A percentile compares a stretch with the other conserved stretches of the same genome.
These are phyloP conservation scores for Gracilaria domingensis DNA, from an alignment of 23 red algal genomes.

Conservation along the genomic window DNA sequence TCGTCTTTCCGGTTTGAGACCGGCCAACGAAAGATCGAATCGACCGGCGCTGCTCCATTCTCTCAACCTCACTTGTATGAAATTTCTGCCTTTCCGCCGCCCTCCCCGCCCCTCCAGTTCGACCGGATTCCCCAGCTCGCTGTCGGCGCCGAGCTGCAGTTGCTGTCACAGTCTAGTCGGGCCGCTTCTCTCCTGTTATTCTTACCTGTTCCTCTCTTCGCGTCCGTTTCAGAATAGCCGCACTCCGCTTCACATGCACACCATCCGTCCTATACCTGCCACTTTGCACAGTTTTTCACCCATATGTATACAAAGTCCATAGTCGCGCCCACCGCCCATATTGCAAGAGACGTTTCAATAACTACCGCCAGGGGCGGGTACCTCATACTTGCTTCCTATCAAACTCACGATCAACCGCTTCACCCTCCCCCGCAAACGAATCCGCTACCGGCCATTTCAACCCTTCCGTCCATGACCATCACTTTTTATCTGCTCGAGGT, in stretches of 20 bases:
- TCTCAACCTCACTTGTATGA: background rate
- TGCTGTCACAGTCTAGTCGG: background rate
- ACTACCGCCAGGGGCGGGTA: conserved; percentile 31
- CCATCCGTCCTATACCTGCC: conserved; percentile 20
- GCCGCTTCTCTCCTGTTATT: background rate
- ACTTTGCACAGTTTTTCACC: conserved; percentile 64
- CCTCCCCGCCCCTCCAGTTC: background rate
- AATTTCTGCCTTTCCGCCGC: conserved; percentile 1
- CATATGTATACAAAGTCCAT: conserved; percentile 26
- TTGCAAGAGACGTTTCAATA: conserved; percentile 60
- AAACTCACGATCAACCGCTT: background rate
- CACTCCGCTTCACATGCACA: background rate
- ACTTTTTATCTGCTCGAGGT: conserved; percentile 66
- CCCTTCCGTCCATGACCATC: conserved; percentile 36
- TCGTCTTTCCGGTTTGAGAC: conserved; percentile 60
- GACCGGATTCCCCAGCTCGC: too few relatives aligned
- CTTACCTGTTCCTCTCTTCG: conserved; percentile 5
- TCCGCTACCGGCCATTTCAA: conserved; percentile 43
- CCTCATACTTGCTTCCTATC: conserved; percentile 42
- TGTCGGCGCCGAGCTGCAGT: background rate
- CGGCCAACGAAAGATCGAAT: conserved; percentile 20
- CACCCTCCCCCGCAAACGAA: too few relatives aligned
- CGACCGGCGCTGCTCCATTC: background rate
- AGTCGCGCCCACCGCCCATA: background rate
- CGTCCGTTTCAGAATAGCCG: background rate